Evolutionary conservation across 257 asterid species (phyloP).

Genomic region (Solanum infundibuliforme): DNA sequence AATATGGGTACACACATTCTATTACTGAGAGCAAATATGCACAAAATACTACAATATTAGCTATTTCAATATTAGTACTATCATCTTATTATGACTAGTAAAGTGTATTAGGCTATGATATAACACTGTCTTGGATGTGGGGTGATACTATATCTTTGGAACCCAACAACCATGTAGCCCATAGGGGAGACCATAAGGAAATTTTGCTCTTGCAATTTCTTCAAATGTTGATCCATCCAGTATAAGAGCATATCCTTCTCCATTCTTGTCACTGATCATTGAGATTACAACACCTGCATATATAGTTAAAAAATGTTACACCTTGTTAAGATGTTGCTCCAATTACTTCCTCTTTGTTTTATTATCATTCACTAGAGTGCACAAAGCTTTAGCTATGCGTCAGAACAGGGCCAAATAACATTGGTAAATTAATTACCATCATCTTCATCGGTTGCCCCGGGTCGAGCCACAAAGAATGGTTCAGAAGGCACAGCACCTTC

Average conservation of each 20-base stretch:
- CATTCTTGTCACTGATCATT: constrained; percentile 63
- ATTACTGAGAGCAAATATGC: not conserved
- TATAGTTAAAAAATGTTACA: not conserved
- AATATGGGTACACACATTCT: not conserved
- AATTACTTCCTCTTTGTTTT: no score
- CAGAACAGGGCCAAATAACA: not conserved
- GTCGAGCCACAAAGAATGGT: constrained; percentile 85
- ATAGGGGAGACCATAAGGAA: constrained; percentile 94
- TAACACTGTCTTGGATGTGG: not conserved
- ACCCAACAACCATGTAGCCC: constrained; percentile 98
- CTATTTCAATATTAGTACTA: not conserved
- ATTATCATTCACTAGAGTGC: not conserved
- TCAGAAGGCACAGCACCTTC: constrained; percentile 84
- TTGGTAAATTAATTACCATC: constrained; percentile 46
- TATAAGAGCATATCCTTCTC: constrained; percentile 79
- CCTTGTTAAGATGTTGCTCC: not conserved
- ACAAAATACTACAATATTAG: not conserved
- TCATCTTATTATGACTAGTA: not conserved
- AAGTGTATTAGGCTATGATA: not conserved
- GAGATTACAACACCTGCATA: constrained; percentile 80
- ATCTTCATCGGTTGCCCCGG: constrained; percentile 74
- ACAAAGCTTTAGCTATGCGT: not conserved
- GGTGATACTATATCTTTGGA: constrained; percentile 28
- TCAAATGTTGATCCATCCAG: constrained; percentile 77
- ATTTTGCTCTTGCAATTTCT: constrained; percentile 87